These are phyloP conservation scores for Candida schatavii DNA, from an alignment of 805 yeast genomes.

Conservation along the genomic window DNA sequence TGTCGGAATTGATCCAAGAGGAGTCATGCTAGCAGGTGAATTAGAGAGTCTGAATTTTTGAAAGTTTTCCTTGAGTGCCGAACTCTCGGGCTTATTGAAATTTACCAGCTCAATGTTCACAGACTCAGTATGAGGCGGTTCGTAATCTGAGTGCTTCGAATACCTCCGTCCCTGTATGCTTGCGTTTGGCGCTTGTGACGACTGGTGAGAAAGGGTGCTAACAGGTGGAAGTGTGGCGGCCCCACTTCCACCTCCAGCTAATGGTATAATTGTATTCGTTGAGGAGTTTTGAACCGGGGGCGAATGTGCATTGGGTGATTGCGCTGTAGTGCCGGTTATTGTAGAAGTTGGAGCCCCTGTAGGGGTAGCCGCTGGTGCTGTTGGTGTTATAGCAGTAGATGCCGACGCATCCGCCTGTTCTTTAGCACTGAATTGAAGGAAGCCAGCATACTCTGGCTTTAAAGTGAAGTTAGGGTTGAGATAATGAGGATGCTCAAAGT, in stretches of 20 bases:
- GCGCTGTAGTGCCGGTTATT: too few relatives aligned
- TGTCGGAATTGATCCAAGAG: not conserved
- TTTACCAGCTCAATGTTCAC: constrained; percentile 8
- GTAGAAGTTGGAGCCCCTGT: not conserved
- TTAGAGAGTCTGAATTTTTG: constrained; percentile 14
- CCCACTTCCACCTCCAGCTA: too few relatives aligned
- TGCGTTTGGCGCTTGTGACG: not conserved
- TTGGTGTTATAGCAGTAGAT: not conserved
- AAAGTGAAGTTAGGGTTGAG: constrained; percentile 29
- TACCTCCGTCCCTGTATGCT: not conserved
- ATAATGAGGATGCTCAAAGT: constrained; percentile 21
- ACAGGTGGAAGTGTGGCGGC: too few relatives aligned
- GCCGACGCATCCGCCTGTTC: not conserved
- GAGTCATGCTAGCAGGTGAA: constrained; percentile 1
- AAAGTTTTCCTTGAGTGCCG: constrained; percentile 12
- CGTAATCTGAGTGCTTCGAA: constrained; percentile 1
- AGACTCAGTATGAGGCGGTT: not conserved
- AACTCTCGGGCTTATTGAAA: constrained; percentile 12
- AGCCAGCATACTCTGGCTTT: constrained; percentile 22
- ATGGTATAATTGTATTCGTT: not conserved
- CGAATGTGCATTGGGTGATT: too few relatives aligned
- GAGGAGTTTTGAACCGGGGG: too few relatives aligned
- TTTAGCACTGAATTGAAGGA: not conserved
- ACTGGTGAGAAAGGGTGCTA: not conserved
- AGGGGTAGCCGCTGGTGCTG: not conserved